phyloP scores from a whole-genome alignment of 495 filamentous ascomycete genomes.

The Immersiella caudata region DNA sequence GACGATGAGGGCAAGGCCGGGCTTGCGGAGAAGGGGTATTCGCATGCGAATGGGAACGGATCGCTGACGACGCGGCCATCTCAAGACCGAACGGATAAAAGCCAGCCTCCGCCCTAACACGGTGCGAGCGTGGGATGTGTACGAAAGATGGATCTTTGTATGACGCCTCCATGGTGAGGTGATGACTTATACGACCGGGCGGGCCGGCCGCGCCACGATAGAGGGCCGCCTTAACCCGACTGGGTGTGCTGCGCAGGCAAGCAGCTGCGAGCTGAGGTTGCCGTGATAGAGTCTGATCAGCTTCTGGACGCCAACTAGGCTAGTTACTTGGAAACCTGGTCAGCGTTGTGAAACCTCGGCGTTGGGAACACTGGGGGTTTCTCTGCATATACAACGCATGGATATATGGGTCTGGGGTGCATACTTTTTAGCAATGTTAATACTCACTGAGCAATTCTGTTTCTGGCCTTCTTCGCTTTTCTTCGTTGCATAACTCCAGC shows the following conservation, averaged over 20 bases:
- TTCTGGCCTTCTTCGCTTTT: neutral
- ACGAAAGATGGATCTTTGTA: neutral
- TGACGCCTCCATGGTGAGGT: neutral
- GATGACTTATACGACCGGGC: neutral
- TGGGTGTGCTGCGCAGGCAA: neutral
- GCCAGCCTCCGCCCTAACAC: conserved; percentile 16
- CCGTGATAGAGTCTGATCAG: neutral
- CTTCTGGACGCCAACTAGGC: neutral
- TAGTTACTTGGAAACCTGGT: neutral
- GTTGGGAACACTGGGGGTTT: neutral
- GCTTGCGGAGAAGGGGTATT: conserved; percentile 37
- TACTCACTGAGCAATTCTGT: neutral
- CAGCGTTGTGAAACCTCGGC: neutral
- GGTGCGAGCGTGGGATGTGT: neutral
- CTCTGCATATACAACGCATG: neutral
- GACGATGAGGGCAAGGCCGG: conserved; percentile 34
- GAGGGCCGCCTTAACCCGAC: neutral
- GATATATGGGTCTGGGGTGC: neutral
- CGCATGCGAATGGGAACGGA: conserved; percentile 26
- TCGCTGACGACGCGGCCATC: neutral
- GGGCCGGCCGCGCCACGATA: neutral
- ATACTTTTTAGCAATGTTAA: neutral
- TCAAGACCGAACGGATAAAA: conserved; percentile 11
- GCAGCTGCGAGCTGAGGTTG: neutral
- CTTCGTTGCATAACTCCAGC: neutral